Conservation (phyloP, 768 basidiomycete species). For the Rhodotorula paludigena region DNA sequence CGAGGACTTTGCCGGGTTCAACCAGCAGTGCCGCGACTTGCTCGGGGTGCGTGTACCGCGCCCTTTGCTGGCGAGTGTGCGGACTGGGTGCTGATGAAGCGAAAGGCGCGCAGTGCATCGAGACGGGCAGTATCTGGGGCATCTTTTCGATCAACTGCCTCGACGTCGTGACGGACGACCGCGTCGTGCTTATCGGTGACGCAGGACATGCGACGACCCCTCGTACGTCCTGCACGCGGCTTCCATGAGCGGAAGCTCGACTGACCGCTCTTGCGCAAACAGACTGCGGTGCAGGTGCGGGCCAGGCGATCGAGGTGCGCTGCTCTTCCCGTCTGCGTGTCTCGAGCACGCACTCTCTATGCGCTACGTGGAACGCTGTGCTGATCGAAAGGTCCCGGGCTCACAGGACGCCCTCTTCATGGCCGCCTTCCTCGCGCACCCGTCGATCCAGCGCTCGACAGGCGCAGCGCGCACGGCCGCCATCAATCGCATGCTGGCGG, state of each 20-base stretch:
- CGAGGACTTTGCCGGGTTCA: slow-evolving; percentile 24
- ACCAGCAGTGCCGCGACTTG: slow-evolving; percentile 2
- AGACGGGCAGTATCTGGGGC: slow-evolving; percentile 50
- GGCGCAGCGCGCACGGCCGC: slow-evolving; percentile 43
- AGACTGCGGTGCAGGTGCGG: slow-evolving; percentile 55
- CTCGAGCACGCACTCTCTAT: too few species aligned
- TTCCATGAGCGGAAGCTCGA: too few species aligned
- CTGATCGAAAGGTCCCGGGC: too few species aligned
- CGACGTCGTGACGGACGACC: slow-evolving; percentile 35
- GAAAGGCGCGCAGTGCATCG: too few species aligned
- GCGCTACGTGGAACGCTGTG: too few species aligned
- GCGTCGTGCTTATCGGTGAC: slow-evolving; percentile 55
- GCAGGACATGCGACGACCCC: slow-evolving; percentile 54
- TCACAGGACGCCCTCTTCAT: slow-evolving; percentile 46
- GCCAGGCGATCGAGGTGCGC: slow-evolving; percentile 52
- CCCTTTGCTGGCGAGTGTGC: neutral
- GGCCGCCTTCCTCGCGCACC: slow-evolving; percentile 31
- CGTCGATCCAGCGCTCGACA: neutral
- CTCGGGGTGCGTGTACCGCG: slow-evolving; percentile 19
- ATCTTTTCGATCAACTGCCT: slow-evolving; percentile 49
- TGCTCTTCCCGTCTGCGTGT: neutral
- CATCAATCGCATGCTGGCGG: slow-evolving; percentile 40
- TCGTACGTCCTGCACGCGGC: too few species aligned
- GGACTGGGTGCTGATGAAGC: too few species aligned
- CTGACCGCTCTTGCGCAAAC: too few species aligned